Conservation (phyloP, 768 basidiomycete species). For the Tylopilus rubrobrunneus region DNA sequence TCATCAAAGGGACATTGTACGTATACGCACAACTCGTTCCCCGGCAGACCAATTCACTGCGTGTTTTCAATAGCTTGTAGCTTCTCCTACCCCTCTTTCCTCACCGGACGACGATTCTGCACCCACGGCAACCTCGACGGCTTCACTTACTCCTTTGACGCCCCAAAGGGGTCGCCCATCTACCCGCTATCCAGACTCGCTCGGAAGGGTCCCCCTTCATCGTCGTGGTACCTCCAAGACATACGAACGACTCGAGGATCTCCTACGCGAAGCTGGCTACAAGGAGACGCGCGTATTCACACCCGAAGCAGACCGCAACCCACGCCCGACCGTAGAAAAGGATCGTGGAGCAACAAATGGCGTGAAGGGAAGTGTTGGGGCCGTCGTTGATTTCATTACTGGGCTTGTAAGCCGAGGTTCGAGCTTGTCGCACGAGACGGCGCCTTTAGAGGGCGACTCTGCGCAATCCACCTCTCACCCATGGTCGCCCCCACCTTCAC, state of each 20-base stretch:
- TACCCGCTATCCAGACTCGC: slow-evolving; percentile 52
- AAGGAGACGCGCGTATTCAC: slow-evolving; percentile 90
- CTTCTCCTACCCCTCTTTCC: slow-evolving; percentile 5
- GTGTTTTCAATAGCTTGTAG: slow-evolving; percentile 7
- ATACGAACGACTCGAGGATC: slow-evolving; percentile 81
- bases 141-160: slow-evolving; percentile 35
- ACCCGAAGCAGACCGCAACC: slow-evolving; percentile 65
- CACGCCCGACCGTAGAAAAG: slow-evolving; percentile 24
- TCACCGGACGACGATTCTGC: slow-evolving; percentile 3
- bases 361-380: slow-evolving; percentile 42
- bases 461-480: slow-evolving; percentile 4
- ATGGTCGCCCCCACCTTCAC: slow-evolving; percentile 28
- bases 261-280: slow-evolving; percentile 85
- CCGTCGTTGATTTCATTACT: slow-evolving; percentile 63
- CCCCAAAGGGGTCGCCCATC: slow-evolving; percentile 39
- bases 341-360: slow-evolving; percentile 33
- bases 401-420: slow-evolving; percentile 45
- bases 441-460: slow-evolving; percentile 5
- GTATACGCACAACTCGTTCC: neutral
- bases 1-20: slow-evolving; percentile 17
- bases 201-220: slow-evolving; percentile 71
- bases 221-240: slow-evolving; percentile 75
- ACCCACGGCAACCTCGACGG: slow-evolving; percentile 6
- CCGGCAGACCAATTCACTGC: slow-evolving; percentile 12
- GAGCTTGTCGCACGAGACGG: slow-evolving; percentile 18